Evolutionary conservation across 2,329 filamentous ascomycete species (phyloP).

Genomic region (Periconia digitata): DNA sequence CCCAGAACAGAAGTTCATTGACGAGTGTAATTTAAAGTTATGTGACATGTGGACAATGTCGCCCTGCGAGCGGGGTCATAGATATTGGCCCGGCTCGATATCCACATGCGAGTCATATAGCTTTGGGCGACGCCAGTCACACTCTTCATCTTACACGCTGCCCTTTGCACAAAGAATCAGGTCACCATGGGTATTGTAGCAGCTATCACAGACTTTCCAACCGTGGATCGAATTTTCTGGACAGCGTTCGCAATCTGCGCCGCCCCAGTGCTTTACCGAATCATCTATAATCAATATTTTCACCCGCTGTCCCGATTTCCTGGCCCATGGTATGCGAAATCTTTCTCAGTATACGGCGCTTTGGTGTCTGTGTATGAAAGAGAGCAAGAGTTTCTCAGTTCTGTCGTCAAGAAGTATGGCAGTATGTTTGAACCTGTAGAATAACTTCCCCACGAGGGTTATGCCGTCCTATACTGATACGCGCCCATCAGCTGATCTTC

Average conservation of each 20-base stretch:
- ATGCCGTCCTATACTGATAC: background rate
- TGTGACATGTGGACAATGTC: background rate
- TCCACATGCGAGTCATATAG: background rate
- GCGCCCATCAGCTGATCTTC: background rate
- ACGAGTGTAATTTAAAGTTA: background rate
- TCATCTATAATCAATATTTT: constrained; percentile 44
- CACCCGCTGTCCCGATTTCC: constrained; percentile 47
- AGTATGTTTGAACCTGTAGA: constrained; percentile 13
- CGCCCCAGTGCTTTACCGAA: constrained; percentile 14
- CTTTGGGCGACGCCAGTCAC: background rate
- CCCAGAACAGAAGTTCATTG: background rate
- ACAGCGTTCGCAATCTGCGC: constrained; percentile 6
- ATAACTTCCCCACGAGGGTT: background rate
- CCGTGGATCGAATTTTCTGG: constrained; percentile 3
- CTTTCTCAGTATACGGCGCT: constrained; percentile 34
- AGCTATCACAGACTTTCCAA: background rate
- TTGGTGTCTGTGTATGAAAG: constrained; percentile 27
- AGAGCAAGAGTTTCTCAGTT: constrained; percentile 34
- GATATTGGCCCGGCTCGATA: too few relatives aligned
- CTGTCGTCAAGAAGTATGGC: constrained; percentile 32
- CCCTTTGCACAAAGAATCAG: background rate
- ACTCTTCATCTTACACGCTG: background rate
- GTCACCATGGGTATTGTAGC: constrained; percentile 8
- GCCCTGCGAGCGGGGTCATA: background rate
- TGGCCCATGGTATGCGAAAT: constrained; percentile 45